These are phyloP conservation scores for Scortechinia acanthostroma DNA, from an alignment of 2,329 filamentous ascomycete genomes.

Conservation along the genomic window DNA sequence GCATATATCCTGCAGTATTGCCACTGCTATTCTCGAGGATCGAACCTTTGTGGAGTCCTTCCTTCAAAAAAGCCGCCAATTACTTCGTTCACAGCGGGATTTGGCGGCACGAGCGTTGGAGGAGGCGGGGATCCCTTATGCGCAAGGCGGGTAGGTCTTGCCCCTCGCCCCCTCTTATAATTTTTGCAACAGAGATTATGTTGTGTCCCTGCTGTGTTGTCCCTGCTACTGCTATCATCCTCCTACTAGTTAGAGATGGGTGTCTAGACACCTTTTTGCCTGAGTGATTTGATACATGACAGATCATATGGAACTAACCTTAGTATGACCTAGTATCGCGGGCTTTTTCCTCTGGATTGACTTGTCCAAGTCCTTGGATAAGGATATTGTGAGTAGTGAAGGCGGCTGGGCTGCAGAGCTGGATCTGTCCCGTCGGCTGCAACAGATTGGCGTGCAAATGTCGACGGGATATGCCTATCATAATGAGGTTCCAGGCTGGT, in stretches of 20 bases:
- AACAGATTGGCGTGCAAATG: too few species aligned
- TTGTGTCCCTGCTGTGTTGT: too few species aligned
- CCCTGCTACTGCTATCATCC: too few species aligned
- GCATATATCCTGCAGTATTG: neutral
- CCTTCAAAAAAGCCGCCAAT: neutral
- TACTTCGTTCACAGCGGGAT: neutral
- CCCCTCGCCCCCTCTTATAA: neutral
- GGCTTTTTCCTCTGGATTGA: constrained; percentile 50
- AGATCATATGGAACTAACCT: neutral
- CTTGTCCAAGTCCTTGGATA: constrained; percentile 35
- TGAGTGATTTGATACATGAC: neutral
- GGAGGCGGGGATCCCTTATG: neutral
- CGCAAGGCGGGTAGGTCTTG: neutral
- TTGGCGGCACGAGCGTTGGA: neutral
- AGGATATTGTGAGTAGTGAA: too few species aligned
- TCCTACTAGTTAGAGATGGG: too few species aligned
- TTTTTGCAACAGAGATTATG: too few species aligned
- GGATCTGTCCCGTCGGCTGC: too few species aligned
- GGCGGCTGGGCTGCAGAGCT: too few species aligned
- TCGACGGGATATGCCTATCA: too few species aligned
- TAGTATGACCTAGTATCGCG: constrained; percentile 28
- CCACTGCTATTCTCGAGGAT: neutral
- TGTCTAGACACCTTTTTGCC: too few species aligned
- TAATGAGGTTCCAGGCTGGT: constrained; percentile 37
- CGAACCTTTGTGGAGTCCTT: neutral